These are phyloP conservation scores for Ustilago esculenta DNA, from an alignment of 1,284 basidiomycete species.

Conservation along the genomic window DNA sequence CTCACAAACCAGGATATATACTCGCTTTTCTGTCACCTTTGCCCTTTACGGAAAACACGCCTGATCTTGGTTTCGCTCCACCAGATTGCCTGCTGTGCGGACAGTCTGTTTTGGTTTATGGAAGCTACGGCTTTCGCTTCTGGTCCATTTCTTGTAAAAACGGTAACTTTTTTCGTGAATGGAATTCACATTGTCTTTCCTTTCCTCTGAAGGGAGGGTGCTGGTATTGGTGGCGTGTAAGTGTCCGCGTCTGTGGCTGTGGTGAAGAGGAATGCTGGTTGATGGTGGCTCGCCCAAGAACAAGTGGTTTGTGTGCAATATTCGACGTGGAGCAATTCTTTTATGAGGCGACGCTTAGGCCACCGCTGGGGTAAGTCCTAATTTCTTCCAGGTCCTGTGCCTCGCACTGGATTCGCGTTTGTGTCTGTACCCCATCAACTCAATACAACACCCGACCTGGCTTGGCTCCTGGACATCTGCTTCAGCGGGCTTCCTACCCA, in stretches of 20 bases:
- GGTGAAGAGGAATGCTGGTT: no score
- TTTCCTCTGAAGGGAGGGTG: no score
- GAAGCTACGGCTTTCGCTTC: neutral
- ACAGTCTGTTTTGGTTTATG: neutral
- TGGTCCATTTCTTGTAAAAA: constrained; percentile 1
- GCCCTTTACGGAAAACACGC: neutral
- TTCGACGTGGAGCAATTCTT: constrained; percentile 22
- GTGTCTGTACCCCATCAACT: no score
- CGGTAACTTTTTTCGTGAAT: constrained; percentile 11
- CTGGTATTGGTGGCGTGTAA: no score
- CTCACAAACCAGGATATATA: neutral
- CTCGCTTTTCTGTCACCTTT: constrained; percentile 18
- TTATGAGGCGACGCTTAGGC: constrained; percentile 15
- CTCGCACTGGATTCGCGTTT: no score
- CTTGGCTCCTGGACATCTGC: neutral
- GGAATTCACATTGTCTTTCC: constrained; percentile 1
- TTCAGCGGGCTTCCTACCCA: no score
- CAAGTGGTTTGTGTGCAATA: constrained; percentile 4
- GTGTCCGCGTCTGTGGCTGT: no score
- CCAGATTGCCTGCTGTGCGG: constrained; percentile 19
- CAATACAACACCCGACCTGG: no score
- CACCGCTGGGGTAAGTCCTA: constrained; percentile 8
- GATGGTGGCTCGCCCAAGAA: no score
- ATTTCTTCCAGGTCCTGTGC: constrained; percentile 13
- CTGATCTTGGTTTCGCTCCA: neutral